Evolutionary conservation across 2,329 filamentous ascomycete genomes (phyloP).

Genomic region (Colletotrichum chlorophyti): DNA sequence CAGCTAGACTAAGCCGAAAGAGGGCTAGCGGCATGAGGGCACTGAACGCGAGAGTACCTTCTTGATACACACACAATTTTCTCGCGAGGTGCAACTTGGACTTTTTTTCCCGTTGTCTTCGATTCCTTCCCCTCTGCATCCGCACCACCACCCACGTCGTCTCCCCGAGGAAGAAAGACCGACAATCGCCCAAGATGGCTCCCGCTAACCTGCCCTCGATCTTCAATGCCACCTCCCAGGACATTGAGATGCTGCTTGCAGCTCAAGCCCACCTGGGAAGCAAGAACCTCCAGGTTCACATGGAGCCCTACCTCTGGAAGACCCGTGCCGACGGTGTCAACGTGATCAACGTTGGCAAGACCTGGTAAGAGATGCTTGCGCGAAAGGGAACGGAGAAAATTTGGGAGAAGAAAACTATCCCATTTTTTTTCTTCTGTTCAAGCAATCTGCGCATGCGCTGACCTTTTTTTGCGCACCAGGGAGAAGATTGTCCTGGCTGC

Average conservation of each 20-base stretch:
- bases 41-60: background rate
- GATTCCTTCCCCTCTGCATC: conserved; percentile 9
- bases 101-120: conserved; percentile 19
- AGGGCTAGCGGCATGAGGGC: conserved; percentile 12
- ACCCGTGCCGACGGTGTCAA: conserved; percentile 98
- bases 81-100: conserved; percentile 15
- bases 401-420: no score
- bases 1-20: background rate
- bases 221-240: conserved; percentile 97
- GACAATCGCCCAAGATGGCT: conserved; percentile 75
- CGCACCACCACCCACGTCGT: conserved; percentile 33
- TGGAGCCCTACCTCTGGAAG: conserved; percentile 99
- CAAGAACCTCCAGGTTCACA: conserved; percentile 99
- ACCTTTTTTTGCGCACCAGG: conserved; percentile 57
- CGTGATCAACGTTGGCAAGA: conserved; percentile 99
- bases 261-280: conserved; percentile 95
- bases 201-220: conserved; percentile 90
- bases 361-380: conserved; percentile 76
- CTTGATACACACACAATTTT: conserved; percentile 13
- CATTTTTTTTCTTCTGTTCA: no score
- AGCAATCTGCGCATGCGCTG: conserved; percentile 9
- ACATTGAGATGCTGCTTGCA: conserved; percentile 99
- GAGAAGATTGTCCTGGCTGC: conserved; percentile 99
- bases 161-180: conserved; percentile 29
- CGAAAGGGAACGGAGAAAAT: no score